phyloP scores from a whole-genome alignment of 1,284 basidiomycete species.

The Spongispora temasekensis region DNA sequence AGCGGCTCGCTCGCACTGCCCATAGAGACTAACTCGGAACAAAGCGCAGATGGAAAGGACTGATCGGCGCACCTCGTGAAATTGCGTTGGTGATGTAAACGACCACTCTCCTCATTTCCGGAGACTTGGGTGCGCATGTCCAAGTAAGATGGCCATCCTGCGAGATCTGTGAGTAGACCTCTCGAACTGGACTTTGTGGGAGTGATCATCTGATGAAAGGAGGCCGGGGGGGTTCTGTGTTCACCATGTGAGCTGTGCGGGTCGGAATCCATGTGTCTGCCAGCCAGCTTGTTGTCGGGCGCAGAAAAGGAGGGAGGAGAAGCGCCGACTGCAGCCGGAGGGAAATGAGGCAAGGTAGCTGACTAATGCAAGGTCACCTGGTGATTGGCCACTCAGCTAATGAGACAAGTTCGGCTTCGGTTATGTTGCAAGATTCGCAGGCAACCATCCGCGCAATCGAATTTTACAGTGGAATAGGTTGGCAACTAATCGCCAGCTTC shows the following conservation, averaged over 20 bases:
- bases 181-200: constrained; percentile 13
- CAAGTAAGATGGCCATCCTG: constrained; percentile 19
- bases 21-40: background rate
- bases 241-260: constrained; percentile 5
- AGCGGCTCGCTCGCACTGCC: constrained; percentile 15
- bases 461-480: constrained; percentile 78
- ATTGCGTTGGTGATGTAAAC: constrained; percentile 9
- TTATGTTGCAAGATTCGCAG: no score
- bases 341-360: constrained; percentile 23
- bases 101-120: constrained; percentile 10
- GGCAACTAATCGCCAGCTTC: constrained; percentile 3
- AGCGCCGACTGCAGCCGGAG: no score
- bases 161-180: constrained; percentile 15
- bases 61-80: constrained; percentile 19
- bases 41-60: constrained; percentile 2
- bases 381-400: no score
- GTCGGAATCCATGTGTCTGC: constrained; percentile 11
- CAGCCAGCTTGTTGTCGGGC: background rate
- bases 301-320: constrained; percentile 3
- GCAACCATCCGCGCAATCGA: constrained; percentile 54
- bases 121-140: constrained; percentile 18
- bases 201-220: constrained; percentile 12
- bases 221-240: constrained; percentile 1
- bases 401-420: constrained; percentile 7
- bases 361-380: constrained; percentile 25